Conservation (phyloP, 805 yeast genomes). For the Yarrowia sp. region DNA sequence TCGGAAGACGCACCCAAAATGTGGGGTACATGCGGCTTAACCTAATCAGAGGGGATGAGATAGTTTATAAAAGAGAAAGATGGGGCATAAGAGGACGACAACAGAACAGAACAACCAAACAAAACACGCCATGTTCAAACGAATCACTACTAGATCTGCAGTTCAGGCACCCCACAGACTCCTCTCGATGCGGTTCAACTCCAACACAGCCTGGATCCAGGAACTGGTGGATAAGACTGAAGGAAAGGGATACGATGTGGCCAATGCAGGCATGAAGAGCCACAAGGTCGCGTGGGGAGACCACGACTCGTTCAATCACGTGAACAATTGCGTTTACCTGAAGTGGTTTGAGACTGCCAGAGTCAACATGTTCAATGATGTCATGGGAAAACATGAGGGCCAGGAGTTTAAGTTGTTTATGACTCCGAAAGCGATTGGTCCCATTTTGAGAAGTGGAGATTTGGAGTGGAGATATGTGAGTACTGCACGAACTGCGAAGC, state of each 20-base stretch:
- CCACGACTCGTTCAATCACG: constrained; percentile 48
- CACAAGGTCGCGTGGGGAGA: constrained; percentile 47
- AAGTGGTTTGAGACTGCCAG: constrained; percentile 50
- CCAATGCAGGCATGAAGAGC: constrained; percentile 42
- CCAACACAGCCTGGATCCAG: constrained; percentile 43
- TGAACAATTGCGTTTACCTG: constrained; percentile 49
- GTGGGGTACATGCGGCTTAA: constrained; percentile 28
- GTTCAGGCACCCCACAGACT: too few relatives aligned
- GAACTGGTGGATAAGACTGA: constrained; percentile 43
- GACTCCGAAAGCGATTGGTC: constrained; percentile 46
- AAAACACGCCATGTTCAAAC: neutral
- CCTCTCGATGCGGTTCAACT: neutral
- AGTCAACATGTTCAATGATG: constrained; percentile 44
- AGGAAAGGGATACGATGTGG: constrained; percentile 44
- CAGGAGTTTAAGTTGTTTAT: constrained; percentile 43
- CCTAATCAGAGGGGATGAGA: neutral
- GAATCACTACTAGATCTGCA: neutral
- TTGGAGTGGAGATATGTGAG: constrained; percentile 47
- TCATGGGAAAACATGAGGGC: constrained; percentile 39
- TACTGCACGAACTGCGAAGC: constrained; percentile 8
- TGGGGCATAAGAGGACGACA: too few relatives aligned
- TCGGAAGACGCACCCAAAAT: constrained; percentile 9
- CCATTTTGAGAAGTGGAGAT: constrained; percentile 48
- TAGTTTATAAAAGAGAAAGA: too few relatives aligned
- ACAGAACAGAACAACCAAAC: too few relatives aligned